phyloP scores from a whole-genome alignment of 352 stramenopile genomes.

The Phytophthora tubulina region DNA sequence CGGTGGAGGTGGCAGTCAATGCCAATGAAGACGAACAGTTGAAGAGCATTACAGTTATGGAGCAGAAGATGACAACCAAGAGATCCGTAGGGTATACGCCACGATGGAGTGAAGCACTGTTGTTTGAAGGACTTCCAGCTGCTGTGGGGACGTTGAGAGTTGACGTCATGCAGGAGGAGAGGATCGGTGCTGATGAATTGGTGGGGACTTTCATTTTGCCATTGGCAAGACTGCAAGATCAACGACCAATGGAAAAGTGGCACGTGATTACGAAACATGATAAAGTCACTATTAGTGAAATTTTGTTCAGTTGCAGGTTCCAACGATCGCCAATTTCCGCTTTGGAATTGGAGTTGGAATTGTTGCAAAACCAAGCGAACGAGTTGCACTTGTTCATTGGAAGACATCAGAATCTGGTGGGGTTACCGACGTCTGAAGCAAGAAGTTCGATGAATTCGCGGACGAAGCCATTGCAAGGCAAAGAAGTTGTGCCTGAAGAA shows the following conservation, averaged over 20 bases:
- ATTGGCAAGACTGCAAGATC: conserved; percentile 58
- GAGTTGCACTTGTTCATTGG: conserved; percentile 67
- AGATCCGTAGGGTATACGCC: conserved; percentile 29
- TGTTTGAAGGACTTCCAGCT: conserved; percentile 57
- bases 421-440: conserved; percentile 10
- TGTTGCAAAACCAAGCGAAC: conserved; percentile 70
- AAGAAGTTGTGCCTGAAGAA: conserved; percentile 48
- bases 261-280: conserved; percentile 52
- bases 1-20: conserved; percentile 41
- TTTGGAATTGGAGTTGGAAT: conserved; percentile 59
- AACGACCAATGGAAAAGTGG: conserved; percentile 59
- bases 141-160: conserved; percentile 52
- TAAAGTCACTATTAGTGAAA: conserved; percentile 40
- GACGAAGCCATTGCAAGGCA: conserved; percentile 51
- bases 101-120: conserved; percentile 57
- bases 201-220: conserved; percentile 53
- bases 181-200: conserved; percentile 54
- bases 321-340: conserved; percentile 62
- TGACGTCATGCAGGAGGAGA: conserved; percentile 74
- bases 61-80: conserved; percentile 55
- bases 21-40: conserved; percentile 11
- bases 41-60: conserved; percentile 33
- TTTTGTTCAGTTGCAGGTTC: conserved; percentile 61
- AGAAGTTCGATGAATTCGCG: conserved; percentile 7
- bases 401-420: conserved; percentile 52